Evolutionary conservation across 192 early-diverging fungal genomes (phyloP), one percentile per base, ranked within the genome.

Genomic region (Mortierella antarctica): DNA sequence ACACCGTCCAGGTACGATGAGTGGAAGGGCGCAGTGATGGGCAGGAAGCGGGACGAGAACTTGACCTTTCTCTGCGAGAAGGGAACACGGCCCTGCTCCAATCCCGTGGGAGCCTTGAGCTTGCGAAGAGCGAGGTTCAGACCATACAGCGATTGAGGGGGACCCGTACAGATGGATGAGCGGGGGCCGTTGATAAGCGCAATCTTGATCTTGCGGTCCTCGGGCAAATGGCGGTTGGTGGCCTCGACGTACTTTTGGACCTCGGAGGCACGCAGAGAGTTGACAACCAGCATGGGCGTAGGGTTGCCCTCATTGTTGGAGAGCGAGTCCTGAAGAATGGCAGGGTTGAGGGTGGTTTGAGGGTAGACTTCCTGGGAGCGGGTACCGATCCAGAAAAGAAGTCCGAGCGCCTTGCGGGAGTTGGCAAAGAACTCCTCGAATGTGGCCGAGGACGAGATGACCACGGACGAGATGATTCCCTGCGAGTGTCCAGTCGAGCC

Each of bases 11-110:
- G 82, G 84, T 97, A 96, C 18, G 88, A 84, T 40, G 89, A 91
- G 84, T 98, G 96, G 89, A 98, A 98, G 42, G 96, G 96, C 57
- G 91, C 95, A 49, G 93, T 90, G 72, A 97, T 95, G 46, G 95
- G 95, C 83, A 98, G 88, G 88, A 97, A 98, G 62, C 95, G 92
- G 18, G 92, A 93, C 12, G 92, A 91, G 69, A 98, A 96, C 85
- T 94, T 92, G 82, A 96, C 86, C 78, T 96, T 96, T 81, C 95
- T 90, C 86, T 97, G 93, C 51, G 93, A 94, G 83, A 85, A 91
- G 40, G 96, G 95, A 48, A 97, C 89, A 62, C 95, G 92, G 61
- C 91, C 91, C 84, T 98, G 96, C 82, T 98, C 95, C 46, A 92
- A 84, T 51, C 90, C 90, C 2, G 94, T 79, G 42, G 93, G 87